Percentiles rank a stretch among this genome's conserved stretches.
These are phyloP conservation scores for Gossypium australe DNA, from an alignment of 345 rosid species.

Conservation along the genomic window DNA sequence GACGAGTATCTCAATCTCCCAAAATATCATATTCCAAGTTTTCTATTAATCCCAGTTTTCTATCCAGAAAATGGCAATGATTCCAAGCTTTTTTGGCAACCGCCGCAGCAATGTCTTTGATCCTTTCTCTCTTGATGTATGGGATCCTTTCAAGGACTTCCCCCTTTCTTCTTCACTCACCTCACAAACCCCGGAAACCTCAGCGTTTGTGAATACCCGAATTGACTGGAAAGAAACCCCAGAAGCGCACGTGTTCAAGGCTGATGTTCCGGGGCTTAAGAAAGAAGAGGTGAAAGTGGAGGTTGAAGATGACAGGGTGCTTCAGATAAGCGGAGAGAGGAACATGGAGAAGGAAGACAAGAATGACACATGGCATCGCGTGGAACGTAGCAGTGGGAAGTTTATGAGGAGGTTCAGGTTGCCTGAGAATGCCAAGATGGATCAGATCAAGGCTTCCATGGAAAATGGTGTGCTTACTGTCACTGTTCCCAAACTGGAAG, in stretches of 20 bases:
- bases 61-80: background rate
- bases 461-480: conserved; percentile 44
- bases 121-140: background rate
- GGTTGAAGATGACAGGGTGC: conserved; percentile 1
- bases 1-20: background rate
- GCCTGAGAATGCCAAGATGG: conserved; percentile 37
- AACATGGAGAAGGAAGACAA: background rate
- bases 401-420: conserved; percentile 23
- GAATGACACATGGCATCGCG: conserved; percentile 4
- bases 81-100: conserved; percentile 7
- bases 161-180: background rate
- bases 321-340: conserved; percentile 10
- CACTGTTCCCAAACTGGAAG: conserved; percentile 27
- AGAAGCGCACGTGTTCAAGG: conserved; percentile 10
- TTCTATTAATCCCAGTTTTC: background rate
- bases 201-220: background rate
- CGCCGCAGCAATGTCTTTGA: background rate
- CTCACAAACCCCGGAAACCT: background rate
- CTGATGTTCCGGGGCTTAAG: background rate
- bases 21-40: no score
- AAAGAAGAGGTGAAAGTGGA: conserved; percentile 12
- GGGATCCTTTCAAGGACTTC: conserved; percentile 11
- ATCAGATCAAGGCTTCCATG: conserved; percentile 34
- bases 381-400: conserved; percentile 5
- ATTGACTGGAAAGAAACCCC: conserved; percentile 13